Evolutionary conservation across 1,284 basidiomycete species (phyloP).

Genomic region (Pseudozyma flocculosa): DNA sequence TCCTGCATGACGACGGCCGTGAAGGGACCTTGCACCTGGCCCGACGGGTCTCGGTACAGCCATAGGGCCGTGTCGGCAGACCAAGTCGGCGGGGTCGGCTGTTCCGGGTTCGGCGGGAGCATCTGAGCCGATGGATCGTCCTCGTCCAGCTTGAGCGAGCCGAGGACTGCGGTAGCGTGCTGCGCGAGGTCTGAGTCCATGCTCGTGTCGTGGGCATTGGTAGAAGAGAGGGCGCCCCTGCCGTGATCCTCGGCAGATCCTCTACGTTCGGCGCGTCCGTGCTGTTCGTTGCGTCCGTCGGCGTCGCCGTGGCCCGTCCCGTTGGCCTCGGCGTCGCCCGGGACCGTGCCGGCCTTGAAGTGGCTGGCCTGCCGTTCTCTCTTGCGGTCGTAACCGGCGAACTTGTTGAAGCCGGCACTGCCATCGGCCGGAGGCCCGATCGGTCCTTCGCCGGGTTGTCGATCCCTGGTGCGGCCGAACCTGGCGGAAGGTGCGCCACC

Average conservation of each 20-base stretch:
- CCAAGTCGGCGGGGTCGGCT: constrained; percentile 34
- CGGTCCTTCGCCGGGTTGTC: constrained; percentile 46
- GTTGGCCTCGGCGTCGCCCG: too few relatives aligned
- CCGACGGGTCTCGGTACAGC: constrained; percentile 88
- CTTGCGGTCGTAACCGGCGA: constrained; percentile 33
- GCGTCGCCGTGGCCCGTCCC: too few relatives aligned
- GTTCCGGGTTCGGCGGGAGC: neutral
- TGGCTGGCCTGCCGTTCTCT: constrained; percentile 29
- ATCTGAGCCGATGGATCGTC: constrained; percentile 28
- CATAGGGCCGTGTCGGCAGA: constrained; percentile 72
- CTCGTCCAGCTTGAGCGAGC: constrained; percentile 40
- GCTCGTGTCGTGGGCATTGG: neutral
- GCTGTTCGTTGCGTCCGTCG: too few relatives aligned
- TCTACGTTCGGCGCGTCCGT: too few relatives aligned
- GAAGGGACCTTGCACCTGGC: constrained; percentile 92
- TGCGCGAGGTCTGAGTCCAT: constrained; percentile 30
- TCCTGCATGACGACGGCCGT: constrained; percentile 88
- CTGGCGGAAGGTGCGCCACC: constrained; percentile 15
- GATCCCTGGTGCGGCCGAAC: constrained; percentile 40
- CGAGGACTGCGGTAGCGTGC: constrained; percentile 37
- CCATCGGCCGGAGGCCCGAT: constrained; percentile 49
- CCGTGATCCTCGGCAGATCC: too few relatives aligned
- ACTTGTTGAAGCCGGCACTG: constrained; percentile 49
- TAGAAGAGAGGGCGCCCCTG: too few relatives aligned
- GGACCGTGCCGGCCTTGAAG: too few relatives aligned